phyloP scores from a whole-genome alignment of 169 alveolate genomes.

The Plasmodium yoelii region DNA sequence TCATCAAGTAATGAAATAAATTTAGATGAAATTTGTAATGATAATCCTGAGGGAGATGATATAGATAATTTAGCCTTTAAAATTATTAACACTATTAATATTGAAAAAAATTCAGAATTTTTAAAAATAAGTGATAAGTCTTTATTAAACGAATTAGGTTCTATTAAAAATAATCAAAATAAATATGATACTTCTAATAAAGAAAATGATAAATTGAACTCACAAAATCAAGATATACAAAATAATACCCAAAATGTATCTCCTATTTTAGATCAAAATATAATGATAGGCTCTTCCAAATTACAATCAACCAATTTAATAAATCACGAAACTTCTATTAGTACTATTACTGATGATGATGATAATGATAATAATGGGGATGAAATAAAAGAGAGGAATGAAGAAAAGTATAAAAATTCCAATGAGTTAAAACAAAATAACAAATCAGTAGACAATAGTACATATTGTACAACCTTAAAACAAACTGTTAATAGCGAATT shows the following conservation, averaged over 20 bases:
- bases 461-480: slow-evolving; percentile 27
- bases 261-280: slow-evolving; percentile 2
- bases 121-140: slow-evolving; percentile 3
- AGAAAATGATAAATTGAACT: neutral
- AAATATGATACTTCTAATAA: neutral
- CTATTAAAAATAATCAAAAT: neutral
- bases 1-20: slow-evolving; percentile 65
- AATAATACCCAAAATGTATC: neutral
- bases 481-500: slow-evolving; percentile 35
- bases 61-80: slow-evolving; percentile 79
- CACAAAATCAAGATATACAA: neutral
- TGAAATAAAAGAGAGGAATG: neutral
- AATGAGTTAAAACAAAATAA: neutral
- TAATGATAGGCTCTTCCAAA: neutral
- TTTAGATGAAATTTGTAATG: slow-evolving; percentile 81
- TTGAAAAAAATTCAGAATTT: slow-evolving; percentile 40
- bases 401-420: neutral
- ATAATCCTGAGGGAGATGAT: slow-evolving; percentile 81
- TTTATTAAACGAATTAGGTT: neutral
- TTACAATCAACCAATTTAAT: neutral
- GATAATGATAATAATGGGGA: neutral
- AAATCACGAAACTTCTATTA: neutral
- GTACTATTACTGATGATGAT: neutral
- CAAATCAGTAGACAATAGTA: neutral
- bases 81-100: slow-evolving; percentile 79